Evolutionary conservation across 768 basidiomycete species (phyloP).

Genomic region (Sistotremastrum niveocremeum): DNA sequence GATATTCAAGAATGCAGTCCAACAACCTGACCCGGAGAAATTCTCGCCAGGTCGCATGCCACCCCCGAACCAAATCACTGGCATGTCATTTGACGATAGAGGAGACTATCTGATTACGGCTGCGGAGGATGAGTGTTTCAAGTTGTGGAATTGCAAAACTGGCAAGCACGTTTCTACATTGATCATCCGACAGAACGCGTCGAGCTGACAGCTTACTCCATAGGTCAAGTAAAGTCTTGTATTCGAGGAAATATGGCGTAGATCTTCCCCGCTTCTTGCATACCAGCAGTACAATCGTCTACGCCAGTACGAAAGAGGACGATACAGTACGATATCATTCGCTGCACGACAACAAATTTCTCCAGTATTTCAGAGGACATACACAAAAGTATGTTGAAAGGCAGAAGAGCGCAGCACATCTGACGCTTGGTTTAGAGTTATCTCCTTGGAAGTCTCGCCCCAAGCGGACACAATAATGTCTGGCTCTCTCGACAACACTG

Average conservation of each 20-base stretch:
- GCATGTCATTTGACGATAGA: slow-evolving; percentile 80
- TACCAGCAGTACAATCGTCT: slow-evolving; percentile 68
- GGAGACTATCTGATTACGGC: slow-evolving; percentile 82
- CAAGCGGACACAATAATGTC: slow-evolving; percentile 95
- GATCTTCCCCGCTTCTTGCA: slow-evolving; percentile 93
- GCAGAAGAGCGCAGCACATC: background rate
- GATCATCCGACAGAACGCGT: background rate
- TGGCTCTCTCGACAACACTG: slow-evolving; percentile 85
- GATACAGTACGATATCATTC: slow-evolving; percentile 93
- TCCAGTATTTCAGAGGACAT: slow-evolving; percentile 94
- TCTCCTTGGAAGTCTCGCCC: slow-evolving; percentile 85
- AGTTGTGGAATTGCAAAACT: slow-evolving; percentile 75
- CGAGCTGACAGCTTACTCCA: slow-evolving; percentile 1
- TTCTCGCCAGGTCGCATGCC: slow-evolving; percentile 18
- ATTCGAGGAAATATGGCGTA: slow-evolving; percentile 95
- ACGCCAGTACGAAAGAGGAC: slow-evolving; percentile 91
- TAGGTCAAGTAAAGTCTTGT: slow-evolving; percentile 62
- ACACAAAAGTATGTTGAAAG: slow-evolving; percentile 36
- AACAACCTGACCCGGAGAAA: slow-evolving; percentile 35
- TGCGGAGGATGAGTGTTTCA: slow-evolving; percentile 85
- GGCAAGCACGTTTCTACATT: slow-evolving; percentile 69
- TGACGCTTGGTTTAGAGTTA: slow-evolving; percentile 33
- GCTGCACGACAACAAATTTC: slow-evolving; percentile 89
- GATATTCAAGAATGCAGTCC: slow-evolving; percentile 72
- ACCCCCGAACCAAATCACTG: slow-evolving; percentile 65